Evolutionary conservation across 306 rosid genomes (phyloP).

Genomic region (Inga leiocalycina): DNA sequence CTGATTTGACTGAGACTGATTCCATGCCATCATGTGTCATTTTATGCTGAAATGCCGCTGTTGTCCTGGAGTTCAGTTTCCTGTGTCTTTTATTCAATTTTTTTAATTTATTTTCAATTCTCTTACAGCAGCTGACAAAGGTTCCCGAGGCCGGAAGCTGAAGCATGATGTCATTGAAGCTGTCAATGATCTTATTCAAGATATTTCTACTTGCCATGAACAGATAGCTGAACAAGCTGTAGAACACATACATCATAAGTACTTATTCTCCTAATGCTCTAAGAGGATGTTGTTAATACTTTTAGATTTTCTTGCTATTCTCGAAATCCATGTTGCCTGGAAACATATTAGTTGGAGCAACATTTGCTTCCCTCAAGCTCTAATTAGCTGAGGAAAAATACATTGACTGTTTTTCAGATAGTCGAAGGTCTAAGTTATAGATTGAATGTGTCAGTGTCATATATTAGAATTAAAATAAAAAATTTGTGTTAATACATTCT

Average conservation of each 20-base stretch:
- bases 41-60: slow-evolving; percentile 20
- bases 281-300: slow-evolving; percentile 10
- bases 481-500: neutral
- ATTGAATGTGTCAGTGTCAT: neutral
- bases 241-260: slow-evolving; percentile 99
- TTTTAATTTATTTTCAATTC: slow-evolving; percentile 22
- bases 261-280: slow-evolving; percentile 29
- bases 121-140: slow-evolving; percentile 83
- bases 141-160: slow-evolving; percentile 76
- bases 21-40: slow-evolving; percentile 26
- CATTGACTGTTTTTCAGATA: neutral
- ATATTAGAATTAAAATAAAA: neutral
- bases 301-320: slow-evolving; percentile 24
- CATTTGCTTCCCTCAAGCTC: slow-evolving; percentile 21
- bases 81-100: slow-evolving; percentile 18
- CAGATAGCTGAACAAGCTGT: slow-evolving; percentile 99
- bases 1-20: neutral
- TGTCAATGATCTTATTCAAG: slow-evolving; percentile 94
- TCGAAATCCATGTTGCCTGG: slow-evolving; percentile 2
- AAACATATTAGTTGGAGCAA: slow-evolving; percentile 14
- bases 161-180: slow-evolving; percentile 99
- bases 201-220: slow-evolving; percentile 83
- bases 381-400: slow-evolving; percentile 23
- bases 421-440: slow-evolving; percentile 26
- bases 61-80: slow-evolving; percentile 22